phyloP scores from a whole-genome alignment of 805 yeast species.

The Candida namnaoensis region DNA sequence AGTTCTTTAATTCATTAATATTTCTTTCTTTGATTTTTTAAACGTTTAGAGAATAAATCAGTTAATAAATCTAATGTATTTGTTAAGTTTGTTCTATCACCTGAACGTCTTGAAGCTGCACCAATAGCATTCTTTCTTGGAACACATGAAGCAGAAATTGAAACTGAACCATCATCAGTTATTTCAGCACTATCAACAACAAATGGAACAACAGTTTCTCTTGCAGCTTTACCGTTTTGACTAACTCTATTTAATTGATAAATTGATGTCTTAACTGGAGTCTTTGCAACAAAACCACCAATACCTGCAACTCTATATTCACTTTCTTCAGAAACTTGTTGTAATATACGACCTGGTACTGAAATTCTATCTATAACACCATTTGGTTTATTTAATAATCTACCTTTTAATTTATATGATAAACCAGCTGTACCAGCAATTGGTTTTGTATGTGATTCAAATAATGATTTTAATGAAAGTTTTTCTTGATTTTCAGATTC shows the following conservation, averaged over 20 bases:
- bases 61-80: background rate
- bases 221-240: constrained; percentile 29
- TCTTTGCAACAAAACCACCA: constrained; percentile 43
- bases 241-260: constrained; percentile 25
- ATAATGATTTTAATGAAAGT: constrained; percentile 3
- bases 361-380: constrained; percentile 48
- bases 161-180: constrained; percentile 26
- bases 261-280: constrained; percentile 19
- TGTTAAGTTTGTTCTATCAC: too few species aligned
- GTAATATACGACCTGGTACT: constrained; percentile 62
- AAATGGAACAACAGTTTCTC: constrained; percentile 36
- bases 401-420: constrained; percentile 60
- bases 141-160: background rate
- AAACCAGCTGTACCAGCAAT: constrained; percentile 72
- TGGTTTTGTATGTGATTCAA: constrained; percentile 7
- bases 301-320: constrained; percentile 38
- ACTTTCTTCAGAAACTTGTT: constrained; percentile 27
- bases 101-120: too few species aligned
- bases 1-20: too few species aligned
- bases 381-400: constrained; percentile 60
- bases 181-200: constrained; percentile 28
- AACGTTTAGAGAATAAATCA: background rate
- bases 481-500: constrained; percentile 1
- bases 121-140: background rate
- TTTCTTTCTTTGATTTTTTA: background rate